Evolutionary conservation across 495 filamentous ascomycete species (phyloP), one percentile per base, ranked within the genome.

Genomic region (Beverwykella pulmonaria): DNA sequence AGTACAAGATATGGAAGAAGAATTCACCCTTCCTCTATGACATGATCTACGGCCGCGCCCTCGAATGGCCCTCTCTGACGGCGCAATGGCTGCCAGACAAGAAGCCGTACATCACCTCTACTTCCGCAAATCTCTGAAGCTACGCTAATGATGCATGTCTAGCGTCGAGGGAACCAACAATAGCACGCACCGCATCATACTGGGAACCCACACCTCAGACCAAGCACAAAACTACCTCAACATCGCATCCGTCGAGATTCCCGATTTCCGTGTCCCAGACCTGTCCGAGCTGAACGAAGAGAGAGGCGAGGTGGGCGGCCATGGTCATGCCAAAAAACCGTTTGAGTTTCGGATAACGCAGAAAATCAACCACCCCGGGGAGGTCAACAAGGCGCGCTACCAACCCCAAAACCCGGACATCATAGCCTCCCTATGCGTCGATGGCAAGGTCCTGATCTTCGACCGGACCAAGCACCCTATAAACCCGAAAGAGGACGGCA

Each of bases 1-100:
- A 98, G 79, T 99, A 99, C 84, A 99, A 99, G 76, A 96, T 92
- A 68, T 99, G 95, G 95, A 99, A 99, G 83, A 99, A 99, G 84
- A 98, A 98, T 78, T 89, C 92, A 67, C 92, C 93, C 2, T 97
- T 97, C 77, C 89, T 99, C 69, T 99, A 99, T 77, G 95, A 68
- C 39, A 19, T 66, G 6, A 64, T 61, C 34, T 65, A 61, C 50
- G 90, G 94, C 72, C 93, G 89, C 50, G 95, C 95, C 34, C 81
- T 99, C 48, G 93, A 97, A 79, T 99, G 95, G 95, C 95, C 95
- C 20, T 98, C 95, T 9, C 82, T 99, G 55, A 97, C 94, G 15
- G 92, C 91, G 9, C 93, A 99, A 82, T 99, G 95, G 95, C 87
- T 99, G 61, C 95, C 95, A 27, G 95, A 99, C 75, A 91, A 92